phyloP scores from a whole-genome alignment of 2,329 filamentous ascomycete species.

The Sclerotinia minor region DNA sequence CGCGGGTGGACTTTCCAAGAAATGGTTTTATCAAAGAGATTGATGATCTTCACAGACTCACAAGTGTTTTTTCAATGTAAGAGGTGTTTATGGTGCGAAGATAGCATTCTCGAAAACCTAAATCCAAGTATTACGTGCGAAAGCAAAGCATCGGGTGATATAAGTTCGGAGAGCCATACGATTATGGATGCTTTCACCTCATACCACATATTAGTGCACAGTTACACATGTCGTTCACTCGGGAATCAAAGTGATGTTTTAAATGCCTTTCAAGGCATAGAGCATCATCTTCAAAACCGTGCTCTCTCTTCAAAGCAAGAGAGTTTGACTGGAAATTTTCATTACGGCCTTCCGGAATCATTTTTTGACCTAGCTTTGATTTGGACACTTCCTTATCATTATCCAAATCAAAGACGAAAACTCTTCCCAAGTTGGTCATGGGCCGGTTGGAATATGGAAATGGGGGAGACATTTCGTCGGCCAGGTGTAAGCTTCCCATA shows the following conservation, averaged over 20 bases:
- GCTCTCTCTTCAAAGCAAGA: neutral
- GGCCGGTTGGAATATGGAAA: conserved; percentile 18
- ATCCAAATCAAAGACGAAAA: conserved; percentile 13
- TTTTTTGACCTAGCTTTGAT: conserved; percentile 7
- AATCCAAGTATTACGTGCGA: neutral
- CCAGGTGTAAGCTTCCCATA: neutral
- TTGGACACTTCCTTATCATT: conserved; percentile 13
- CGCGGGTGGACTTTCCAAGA: conserved; percentile 26
- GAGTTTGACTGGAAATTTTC: conserved; percentile 1
- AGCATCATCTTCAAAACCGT: conserved; percentile 6
- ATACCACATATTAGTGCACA: neutral
- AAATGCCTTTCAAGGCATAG: conserved; percentile 15
- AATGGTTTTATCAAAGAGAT: conserved; percentile 19
- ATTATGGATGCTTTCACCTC: neutral
- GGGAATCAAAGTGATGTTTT: conserved; percentile 9
- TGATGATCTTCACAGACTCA: conserved; percentile 24
- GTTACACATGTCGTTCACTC: neutral
- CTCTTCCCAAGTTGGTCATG: conserved; percentile 23
- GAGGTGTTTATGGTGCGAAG: conserved; percentile 18
- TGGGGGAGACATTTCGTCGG: neutral
- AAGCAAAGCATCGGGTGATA: neutral
- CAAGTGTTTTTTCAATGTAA: conserved; percentile 23
- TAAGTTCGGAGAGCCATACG: neutral
- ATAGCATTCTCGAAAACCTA: conserved; percentile 6
- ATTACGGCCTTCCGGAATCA: conserved; percentile 16